Base-by-base conservation (phyloP, 148 eudicot species). In the Dianthus caryophyllus region DNA sequence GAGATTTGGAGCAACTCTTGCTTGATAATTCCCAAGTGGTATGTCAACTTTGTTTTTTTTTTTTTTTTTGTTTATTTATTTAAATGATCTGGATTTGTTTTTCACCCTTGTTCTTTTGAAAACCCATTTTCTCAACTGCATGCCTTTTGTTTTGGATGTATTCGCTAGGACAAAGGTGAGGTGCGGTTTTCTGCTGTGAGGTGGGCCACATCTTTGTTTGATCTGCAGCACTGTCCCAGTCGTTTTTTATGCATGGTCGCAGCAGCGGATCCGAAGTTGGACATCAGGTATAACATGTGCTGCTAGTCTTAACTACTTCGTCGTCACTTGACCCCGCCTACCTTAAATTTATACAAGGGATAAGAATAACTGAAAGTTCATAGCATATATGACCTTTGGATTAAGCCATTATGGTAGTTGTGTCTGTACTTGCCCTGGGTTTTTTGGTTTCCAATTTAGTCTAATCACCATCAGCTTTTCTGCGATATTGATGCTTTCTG, bases 181-280 rank as follows among this genome's bases (percentile, higher is more conserved):
- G 96, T 89, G 51, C 96, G 98, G 59, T 93, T 93, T 76, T 93
- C 88, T 80, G 98, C 95, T 66, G 84, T 93, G 81, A 85, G 98
- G 80, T 93, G 98, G 98, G 92, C 98, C 9, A 87, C 91, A 52
- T 81, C 95, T 63, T 75, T 93, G 78, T 93, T 89, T 79, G 90
- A 84, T 71, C 65, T 81, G 78, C 85, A 81, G 61, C 96, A 93
- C 73, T 89, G 95, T 69, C 92, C 98, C 51, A 93, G 98, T 76
- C 86, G 96, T 33, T 89, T 76, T 86, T 81, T 93, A 70, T 93
- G 98, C 71, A 89, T 93, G 98, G 78, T 93, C 81, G 95, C 83
- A 26, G 95, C 96, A 63, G 88, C 91, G 66, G 98, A 93, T 79
- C 68, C 82, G 24, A 93, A 87, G 79, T 73, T 93, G 85, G 98